Conservation (phyloP, 805 yeast genomes). For the Teunomyces panamensis region DNA sequence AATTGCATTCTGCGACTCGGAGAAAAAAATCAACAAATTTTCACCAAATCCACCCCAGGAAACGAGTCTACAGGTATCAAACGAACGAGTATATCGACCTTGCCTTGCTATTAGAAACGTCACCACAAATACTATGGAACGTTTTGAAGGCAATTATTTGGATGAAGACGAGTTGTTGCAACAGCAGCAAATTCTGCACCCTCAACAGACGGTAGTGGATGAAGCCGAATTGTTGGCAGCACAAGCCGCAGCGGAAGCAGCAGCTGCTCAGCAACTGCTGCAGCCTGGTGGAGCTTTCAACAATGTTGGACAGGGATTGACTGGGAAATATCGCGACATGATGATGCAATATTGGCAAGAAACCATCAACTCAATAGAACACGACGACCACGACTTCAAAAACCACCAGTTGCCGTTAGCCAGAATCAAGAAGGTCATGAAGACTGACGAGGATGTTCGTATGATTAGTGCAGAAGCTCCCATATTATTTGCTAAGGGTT, state of each 20-base stretch:
- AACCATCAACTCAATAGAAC: constrained; percentile 85
- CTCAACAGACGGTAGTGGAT: constrained; percentile 13
- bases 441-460: constrained; percentile 93
- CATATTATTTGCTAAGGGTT: constrained; percentile 93
- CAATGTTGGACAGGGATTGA: constrained; percentile 91
- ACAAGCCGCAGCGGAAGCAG: constrained; percentile 48
- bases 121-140: constrained; percentile 15
- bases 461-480: constrained; percentile 99
- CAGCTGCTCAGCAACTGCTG: constrained; percentile 42
- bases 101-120: not conserved
- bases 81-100: not conserved
- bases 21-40: constrained; percentile 3
- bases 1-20: constrained; percentile 4
- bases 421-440: constrained; percentile 95
- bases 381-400: constrained; percentile 85
- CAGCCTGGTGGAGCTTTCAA: constrained; percentile 66
- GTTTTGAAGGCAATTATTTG: constrained; percentile 28
- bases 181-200: constrained; percentile 12
- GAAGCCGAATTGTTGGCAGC: constrained; percentile 39
- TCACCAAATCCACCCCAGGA: constrained; percentile 1
- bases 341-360: constrained; percentile 99
- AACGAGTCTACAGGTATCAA: not conserved
- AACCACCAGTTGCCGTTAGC: constrained; percentile 95
- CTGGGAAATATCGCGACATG: constrained; percentile 74
- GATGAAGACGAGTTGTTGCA: constrained; percentile 26